A percentile compares a stretch with the other conserved stretches of the same genome.
Conservation (phyloP, 2,329 filamentous ascomycete species). For the Epichloe brachyelytri region DNA sequence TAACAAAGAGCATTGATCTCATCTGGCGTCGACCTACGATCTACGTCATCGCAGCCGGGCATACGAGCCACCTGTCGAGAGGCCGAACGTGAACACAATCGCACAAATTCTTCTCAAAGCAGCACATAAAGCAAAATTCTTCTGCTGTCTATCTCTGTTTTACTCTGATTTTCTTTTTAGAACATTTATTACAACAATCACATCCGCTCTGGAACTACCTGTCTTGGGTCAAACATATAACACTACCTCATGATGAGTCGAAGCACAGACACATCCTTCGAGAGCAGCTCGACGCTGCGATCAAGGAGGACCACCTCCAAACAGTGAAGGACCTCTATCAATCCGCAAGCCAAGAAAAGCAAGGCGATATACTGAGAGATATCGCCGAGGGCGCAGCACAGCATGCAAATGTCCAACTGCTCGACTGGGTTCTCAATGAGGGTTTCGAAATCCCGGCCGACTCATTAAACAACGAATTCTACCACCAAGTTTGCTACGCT, state of each 20-base stretch:
- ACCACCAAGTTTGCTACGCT: not conserved
- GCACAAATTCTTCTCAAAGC: not conserved
- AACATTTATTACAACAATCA: not conserved
- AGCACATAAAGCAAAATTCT: not conserved
- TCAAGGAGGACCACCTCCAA: not conserved
- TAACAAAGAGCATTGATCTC: not conserved
- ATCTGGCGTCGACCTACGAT: not conserved
- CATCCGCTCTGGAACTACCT: not conserved
- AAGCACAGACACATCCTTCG: not conserved
- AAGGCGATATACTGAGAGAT: not conserved
- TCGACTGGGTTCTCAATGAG: not conserved
- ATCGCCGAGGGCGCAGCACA: not conserved
- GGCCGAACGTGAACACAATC: not conserved
- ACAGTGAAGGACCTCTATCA: not conserved
- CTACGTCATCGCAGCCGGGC: not conserved
- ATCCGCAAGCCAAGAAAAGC: not conserved
- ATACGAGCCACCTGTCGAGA: not conserved
- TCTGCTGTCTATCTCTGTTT: not conserved
- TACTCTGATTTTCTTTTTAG: not conserved
- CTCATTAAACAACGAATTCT: not conserved
- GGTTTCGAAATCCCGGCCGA: not conserved
- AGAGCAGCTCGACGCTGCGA: not conserved
- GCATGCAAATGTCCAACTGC: not conserved
- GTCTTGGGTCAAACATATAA: not conserved
- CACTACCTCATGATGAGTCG: not conserved